Evolutionary conservation across 2,329 filamentous ascomycete genomes (phyloP), one percentile per base, ranked within the genome.

Genomic region (Aspergillus sp.): DNA sequence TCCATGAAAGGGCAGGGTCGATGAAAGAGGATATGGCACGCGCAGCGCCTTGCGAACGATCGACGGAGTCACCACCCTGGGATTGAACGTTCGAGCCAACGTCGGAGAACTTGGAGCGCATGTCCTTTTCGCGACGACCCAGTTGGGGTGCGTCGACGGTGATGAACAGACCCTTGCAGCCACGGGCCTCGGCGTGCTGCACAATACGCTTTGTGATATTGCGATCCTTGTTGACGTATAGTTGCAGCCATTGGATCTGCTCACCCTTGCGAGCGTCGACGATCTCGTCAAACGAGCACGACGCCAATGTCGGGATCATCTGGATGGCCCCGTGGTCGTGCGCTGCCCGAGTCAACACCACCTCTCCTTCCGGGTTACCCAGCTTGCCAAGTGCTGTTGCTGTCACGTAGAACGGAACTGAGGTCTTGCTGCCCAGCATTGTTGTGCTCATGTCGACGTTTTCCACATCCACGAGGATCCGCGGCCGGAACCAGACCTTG

Each of bases 291-390:
- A 98, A 96, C 1, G 90, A 93, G 74, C 93, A 97, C 2, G 90
- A 96, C 2, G 93, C 93, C 5, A 98, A 78, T 3, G 93, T 98
- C 2, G 93, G 93, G 52, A 98, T 97, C 93, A 98, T 98, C 71
- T 98, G 93, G 52, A 97, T 81, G 45, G 97, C 85, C 63, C 90
- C 82, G 76, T 97, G 91, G 63, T 86, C 88, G 65, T 80, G 78
- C 2, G 93, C 85, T 13, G 89, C 90, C 49, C 84, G 80, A 0
- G 93, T 97, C 49, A 98, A 79, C 7, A 95, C 77, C 4, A 96
- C 90, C 69, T 98, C 93, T 59, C 93, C 93, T 68, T 97, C 93
- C 0, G 86, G 86, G 65, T 98, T 80, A 49, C 93, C 93, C 3
- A 98, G 83, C 72, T 97, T 97, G 58, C 93, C 93, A 6, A 98